Evolutionary conservation across 169 alveolate genomes (phyloP).

Genomic region (Cryptosporidium xiaoi): DNA sequence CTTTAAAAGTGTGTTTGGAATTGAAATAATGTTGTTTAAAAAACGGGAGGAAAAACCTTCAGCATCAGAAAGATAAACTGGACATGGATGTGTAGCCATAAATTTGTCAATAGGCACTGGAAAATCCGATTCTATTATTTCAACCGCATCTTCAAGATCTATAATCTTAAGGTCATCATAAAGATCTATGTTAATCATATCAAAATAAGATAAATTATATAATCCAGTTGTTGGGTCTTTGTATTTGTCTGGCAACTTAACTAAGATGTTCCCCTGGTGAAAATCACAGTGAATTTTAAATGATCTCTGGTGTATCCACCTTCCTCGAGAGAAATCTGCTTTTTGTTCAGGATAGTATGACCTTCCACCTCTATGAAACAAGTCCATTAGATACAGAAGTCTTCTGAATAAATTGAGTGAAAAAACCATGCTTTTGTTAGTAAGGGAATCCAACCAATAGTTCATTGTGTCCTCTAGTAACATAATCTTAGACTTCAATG

Average conservation of each 20-base stretch:
- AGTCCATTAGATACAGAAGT: slow-evolving; percentile 35
- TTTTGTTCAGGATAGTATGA: slow-evolving; percentile 49
- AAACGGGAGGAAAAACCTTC: slow-evolving; percentile 37
- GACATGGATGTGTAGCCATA: slow-evolving; percentile 63
- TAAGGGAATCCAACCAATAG: slow-evolving; percentile 1
- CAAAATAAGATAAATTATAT: slow-evolving; percentile 23
- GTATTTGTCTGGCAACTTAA: slow-evolving; percentile 26
- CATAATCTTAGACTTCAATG: neutral
- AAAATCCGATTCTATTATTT: slow-evolving; percentile 36
- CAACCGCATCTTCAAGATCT: slow-evolving; percentile 64
- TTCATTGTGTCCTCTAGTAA: slow-evolving; percentile 22
- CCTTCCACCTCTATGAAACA: slow-evolving; percentile 64
- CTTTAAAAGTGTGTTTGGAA: slow-evolving; percentile 11
- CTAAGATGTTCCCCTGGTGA: slow-evolving; percentile 46
- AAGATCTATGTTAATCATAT: slow-evolving; percentile 32
- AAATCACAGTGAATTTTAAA: slow-evolving; percentile 62
- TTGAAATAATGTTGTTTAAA: slow-evolving; percentile 13
- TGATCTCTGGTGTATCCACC: slow-evolving; percentile 29
- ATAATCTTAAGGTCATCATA: slow-evolving; percentile 35
- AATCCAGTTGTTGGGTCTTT: neutral
- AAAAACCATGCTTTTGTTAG: slow-evolving; percentile 32
- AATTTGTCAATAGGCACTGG: slow-evolving; percentile 59
- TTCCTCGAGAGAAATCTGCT: slow-evolving; percentile 36
- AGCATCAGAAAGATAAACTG: slow-evolving; percentile 52
- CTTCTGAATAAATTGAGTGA: slow-evolving; percentile 47